Evolutionary conservation across 2,329 filamentous ascomycete genomes (phyloP), one percentile per base, ranked within the genome.

Genomic region (Penicillium sp.): DNA sequence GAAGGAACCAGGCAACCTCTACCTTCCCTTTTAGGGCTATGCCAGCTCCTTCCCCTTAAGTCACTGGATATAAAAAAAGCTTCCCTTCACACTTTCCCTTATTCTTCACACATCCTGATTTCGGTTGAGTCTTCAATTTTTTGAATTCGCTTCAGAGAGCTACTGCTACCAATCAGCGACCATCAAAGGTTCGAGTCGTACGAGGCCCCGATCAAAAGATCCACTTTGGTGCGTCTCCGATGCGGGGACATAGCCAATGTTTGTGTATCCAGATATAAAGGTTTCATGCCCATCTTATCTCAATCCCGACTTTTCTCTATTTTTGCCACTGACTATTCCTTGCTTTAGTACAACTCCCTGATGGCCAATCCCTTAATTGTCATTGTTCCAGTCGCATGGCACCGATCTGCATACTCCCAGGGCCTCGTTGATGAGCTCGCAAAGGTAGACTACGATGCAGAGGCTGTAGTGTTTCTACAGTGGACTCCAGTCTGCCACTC

Each of bases 341-440:
- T 14, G 2, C 10, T 8, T 30, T 2, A 19, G 5, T 28, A 30
- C 1, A 17, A 41, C 25, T 25, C 11, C 31, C 57, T 14, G 3
- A 69, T 69, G 67, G 22, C 58, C 25, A 63, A 60, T 4, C 63
- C 67, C 31, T 60, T 56, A 1, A 55, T 68, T 35, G 55, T 69
- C 17, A 63, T 69, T 33, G 59, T 68, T 14, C 67, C 67, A 17
- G 67, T 66, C 17, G 58, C 67, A 19, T 69, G 63, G 61, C 67
- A 69, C 45, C 55, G 55, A 12, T 67, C 67, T 4, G 51, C 63
- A 37, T 66, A 69, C 55, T 69, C 65, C 46, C 55, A 61, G 12
- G 42, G 58, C 38, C 57, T 67, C 16, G 59, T 62, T 19, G 49
- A 66, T 16, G 52, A 56, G 11, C 53, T 69, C 7, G 48, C 33